Evolutionary conservation across 164 flowering plant genomes (phyloP), one percentile per base, ranked within the genome.

Genomic region (Macadamia integrifolia): DNA sequence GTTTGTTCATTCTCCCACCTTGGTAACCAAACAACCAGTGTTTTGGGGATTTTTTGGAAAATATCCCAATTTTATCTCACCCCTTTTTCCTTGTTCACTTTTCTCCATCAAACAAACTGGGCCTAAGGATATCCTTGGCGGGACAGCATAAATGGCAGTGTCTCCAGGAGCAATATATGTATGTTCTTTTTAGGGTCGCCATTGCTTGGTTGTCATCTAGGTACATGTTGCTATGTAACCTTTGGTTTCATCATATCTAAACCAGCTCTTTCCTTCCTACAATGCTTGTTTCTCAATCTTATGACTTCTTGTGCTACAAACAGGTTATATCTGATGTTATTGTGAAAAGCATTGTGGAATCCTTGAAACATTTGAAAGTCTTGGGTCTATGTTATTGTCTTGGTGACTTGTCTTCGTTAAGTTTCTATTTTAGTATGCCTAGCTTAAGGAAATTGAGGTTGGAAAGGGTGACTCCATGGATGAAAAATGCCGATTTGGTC

Each of bases 381-480:
- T 70, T 91, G 78, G 78, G 78, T 60, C 72, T 91, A 52, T 86
- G 87, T 78, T 79, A 84, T 70, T 91, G 95, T 76, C 67, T 87
- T 80, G 95, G 93, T 73, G 89, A 85, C 64, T 72, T 87, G 80
- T 84, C 93, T 63, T 71, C 85, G 46, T 58, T 71, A 50, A 81
- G 83, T 73, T 82, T 89, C 68, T 65, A 65, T 64, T 52, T 71
- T 18, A 69, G 77, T 56, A 70, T 81, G 80, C 89, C 86, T 67
- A 83, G 76, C 77, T 74, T 91, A 72, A 84, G 78, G 68, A 88
- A 66, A 65, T 73, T 91, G 78, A 84, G 69, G 81, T 88, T 91
- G 65, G 82, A 84, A 72, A 82, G 93, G 71, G 95, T 88, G 67
- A 75, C 87, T 58, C 86, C 91, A 43, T 87, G 87, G 90, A 79